A percentile compares a stretch with the other conserved stretches of the same genome.
Conservation (phyloP, 352 stramenopile genomes). For the Phytophthora brassicae region DNA sequence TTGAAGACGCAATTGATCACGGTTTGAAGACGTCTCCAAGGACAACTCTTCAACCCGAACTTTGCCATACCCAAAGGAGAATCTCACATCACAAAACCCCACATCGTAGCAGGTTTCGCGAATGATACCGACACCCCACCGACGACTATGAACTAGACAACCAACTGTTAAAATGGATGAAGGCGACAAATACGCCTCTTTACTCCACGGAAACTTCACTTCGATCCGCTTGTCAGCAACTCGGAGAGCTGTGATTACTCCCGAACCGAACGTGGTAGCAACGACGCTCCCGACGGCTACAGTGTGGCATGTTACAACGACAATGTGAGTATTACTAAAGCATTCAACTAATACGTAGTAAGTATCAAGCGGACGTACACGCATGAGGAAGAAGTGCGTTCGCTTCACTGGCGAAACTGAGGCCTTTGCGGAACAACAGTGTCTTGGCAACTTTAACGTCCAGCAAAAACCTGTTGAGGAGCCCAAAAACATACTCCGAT, state of each 20-base stretch:
- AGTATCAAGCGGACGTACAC: constrained; percentile 34
- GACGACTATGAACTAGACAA: constrained; percentile 47
- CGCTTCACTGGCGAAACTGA: constrained; percentile 46
- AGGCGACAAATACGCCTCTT: constrained; percentile 54
- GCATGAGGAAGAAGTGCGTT: constrained; percentile 38
- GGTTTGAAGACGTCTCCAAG: constrained; percentile 45
- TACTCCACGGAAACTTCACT: constrained; percentile 72
- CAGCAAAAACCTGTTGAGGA: constrained; percentile 74
- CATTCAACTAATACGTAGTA: neutral
- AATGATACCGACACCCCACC: constrained; percentile 64
- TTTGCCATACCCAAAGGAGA: constrained; percentile 62
- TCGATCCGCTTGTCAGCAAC: constrained; percentile 56
- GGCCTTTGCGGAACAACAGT: constrained; percentile 55
- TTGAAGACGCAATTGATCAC: constrained; percentile 19
- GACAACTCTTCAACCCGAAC: constrained; percentile 54
- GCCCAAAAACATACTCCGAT: constrained; percentile 68
- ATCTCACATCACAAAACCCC: constrained; percentile 63
- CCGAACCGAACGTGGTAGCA: constrained; percentile 60
- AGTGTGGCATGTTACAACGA: constrained; percentile 1
- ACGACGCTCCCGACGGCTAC: constrained; percentile 67
- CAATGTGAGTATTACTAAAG: neutral
- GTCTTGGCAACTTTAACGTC: constrained; percentile 77
- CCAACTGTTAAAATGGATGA: constrained; percentile 49
- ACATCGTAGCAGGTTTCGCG: constrained; percentile 58
- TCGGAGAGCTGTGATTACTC: constrained; percentile 64